Evolutionary conservation across 345 rosid species (phyloP).

Genomic region (Camelina sativa): DNA sequence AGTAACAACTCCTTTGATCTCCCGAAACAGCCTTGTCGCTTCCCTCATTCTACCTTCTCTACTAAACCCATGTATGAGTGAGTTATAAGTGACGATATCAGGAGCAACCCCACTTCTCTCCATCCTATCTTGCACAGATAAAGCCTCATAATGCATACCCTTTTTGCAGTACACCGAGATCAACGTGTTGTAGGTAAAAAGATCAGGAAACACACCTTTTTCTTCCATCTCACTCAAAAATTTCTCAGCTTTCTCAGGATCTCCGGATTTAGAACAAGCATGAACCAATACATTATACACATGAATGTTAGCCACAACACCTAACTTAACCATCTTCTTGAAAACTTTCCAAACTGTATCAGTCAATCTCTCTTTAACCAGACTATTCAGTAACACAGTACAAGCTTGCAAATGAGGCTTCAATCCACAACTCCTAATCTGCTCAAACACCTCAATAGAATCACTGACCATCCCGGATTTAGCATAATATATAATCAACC

Average conservation of each 20-base stretch:
- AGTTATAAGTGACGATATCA: slow-evolving; percentile 80
- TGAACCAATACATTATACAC: slow-evolving; percentile 84
- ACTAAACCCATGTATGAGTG: slow-evolving; percentile 73
- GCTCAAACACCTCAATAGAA: slow-evolving; percentile 76
- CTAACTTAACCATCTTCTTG: slow-evolving; percentile 77
- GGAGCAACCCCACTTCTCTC: slow-evolving; percentile 66
- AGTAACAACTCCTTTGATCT: slow-evolving; percentile 58
- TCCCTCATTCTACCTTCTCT: slow-evolving; percentile 98
- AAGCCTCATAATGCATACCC: slow-evolving; percentile 94
- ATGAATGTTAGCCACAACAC: slow-evolving; percentile 73
- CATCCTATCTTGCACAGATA: slow-evolving; percentile 86
- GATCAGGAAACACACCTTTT: slow-evolving; percentile 64
- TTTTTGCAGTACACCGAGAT: slow-evolving; percentile 78
- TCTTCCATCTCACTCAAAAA: slow-evolving; percentile 81
- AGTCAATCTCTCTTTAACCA: slow-evolving; percentile 71
- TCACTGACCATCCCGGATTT: slow-evolving; percentile 70
- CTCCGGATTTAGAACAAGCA: slow-evolving; percentile 85
- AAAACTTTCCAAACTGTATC: slow-evolving; percentile 79
- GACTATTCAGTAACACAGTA: slow-evolving; percentile 72
- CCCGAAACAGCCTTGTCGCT: slow-evolving; percentile 71
- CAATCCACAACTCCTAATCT: slow-evolving; percentile 56
- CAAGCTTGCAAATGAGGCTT: slow-evolving; percentile 88
- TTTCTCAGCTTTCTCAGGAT: slow-evolving; percentile 69
- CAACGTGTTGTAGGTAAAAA: slow-evolving; percentile 74
- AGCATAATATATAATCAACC: slow-evolving; percentile 72